Evolutionary conservation across 2,329 filamentous ascomycete species (phyloP), one percentile per base, ranked within the genome.

Genomic region (Botrytis byssoidea): DNA sequence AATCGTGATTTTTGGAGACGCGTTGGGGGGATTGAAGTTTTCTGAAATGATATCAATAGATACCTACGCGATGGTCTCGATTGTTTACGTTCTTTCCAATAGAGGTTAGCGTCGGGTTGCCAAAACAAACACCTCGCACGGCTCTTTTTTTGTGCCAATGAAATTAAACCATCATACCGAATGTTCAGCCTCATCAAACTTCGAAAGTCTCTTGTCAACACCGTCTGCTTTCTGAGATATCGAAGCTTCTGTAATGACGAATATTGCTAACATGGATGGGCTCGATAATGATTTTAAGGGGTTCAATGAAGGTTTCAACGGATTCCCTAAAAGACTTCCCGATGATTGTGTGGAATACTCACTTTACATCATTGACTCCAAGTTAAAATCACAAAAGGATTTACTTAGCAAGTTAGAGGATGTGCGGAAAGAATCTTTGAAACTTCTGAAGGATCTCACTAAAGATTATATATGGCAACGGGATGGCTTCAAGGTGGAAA

Each of bases 401-500:
- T 84, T 88, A n/a, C 85, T 93, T 18, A 83, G 88, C 37, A 87
- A 87, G 32, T 86, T 98, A n/a, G 91, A 93, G 73, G 84, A 87
- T 32, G 86, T 97, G 16, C 90, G 94, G 71, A 93, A 90, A 81
- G 87, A 89, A 1, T 90, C 92, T 0, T 83, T 87, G 3, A 86
- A 89, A 42, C 83, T 96, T n/a, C 82, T 83, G 7, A 89, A 89
- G 61, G 85, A 86, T 4, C 83, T 94, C 12, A 86, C 95, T n/a
- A 91, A 89, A 77, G 91, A 93, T 75, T 97, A 98, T 79, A 97
- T 99, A 75, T 99, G 96, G 96, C 96, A 99, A 81, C 89, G 94
- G 20, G 94, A 97, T 71, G 84, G 86, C 0, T 95, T 99, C 76
- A 87, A 86, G n/a, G 89, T 44, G 81, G 84, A 61, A 85, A 85